Evolutionary conservation across 1,284 basidiomycete genomes (phyloP).

Genomic region (Pseudozyma pruni): DNA sequence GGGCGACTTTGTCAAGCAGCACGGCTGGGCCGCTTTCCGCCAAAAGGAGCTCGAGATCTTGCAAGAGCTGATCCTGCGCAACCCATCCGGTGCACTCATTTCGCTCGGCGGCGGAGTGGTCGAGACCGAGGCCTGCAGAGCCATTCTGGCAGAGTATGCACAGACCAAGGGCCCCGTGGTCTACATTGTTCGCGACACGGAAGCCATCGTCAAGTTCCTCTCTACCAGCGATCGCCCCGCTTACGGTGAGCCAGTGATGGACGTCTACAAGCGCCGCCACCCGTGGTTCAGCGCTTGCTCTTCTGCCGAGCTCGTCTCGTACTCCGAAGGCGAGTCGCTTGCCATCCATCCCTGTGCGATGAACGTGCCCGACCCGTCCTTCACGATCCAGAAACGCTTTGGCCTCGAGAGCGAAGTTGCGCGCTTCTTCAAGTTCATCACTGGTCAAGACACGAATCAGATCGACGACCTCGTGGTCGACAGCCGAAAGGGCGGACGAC

Average conservation of each 20-base stretch:
- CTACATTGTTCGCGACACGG: conserved; percentile 77
- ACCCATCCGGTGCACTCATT: conserved; percentile 69
- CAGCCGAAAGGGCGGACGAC: conserved; percentile 25
- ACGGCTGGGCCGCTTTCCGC: conserved; percentile 84
- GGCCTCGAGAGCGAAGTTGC: conserved; percentile 69
- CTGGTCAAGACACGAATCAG: conserved; percentile 78
- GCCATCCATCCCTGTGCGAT: conserved; percentile 36
- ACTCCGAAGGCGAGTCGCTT: conserved; percentile 65
- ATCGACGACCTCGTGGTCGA: conserved; percentile 71
- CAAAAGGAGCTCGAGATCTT: conserved; percentile 68
- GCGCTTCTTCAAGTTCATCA: conserved; percentile 88
- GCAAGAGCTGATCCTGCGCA: conserved; percentile 64
- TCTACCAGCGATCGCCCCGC: conserved; percentile 82
- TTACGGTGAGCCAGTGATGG: conserved; percentile 77
- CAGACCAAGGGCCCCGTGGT: conserved; percentile 75
- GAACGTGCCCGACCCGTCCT: conserved; percentile 39
- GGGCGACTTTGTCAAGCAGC: conserved; percentile 79
- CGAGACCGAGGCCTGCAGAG: conserved; percentile 76
- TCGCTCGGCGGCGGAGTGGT: conserved; percentile 96
- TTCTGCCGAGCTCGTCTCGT: conserved; percentile 85
- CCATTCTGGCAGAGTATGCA: conserved; percentile 78
- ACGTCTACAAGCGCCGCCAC: conserved; percentile 83
- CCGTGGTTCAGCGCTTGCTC: conserved; percentile 90
- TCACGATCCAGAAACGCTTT: conserved; percentile 60
- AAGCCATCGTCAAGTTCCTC: conserved; percentile 81